phyloP scores from a whole-genome alignment of 305 asterid genomes.

The Caryopteris hybrid region DNA sequence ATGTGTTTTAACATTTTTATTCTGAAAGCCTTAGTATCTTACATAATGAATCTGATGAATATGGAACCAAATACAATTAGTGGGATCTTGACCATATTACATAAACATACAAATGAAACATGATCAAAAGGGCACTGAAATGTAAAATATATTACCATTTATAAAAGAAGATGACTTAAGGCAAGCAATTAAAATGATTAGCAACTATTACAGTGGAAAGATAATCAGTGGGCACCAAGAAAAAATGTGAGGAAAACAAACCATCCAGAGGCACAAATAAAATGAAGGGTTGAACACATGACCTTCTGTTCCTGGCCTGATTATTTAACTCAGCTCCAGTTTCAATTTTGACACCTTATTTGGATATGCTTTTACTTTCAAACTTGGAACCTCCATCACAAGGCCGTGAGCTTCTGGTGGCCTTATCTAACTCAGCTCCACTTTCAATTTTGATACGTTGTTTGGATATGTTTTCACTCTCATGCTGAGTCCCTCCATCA shows the following conservation, averaged over 20 bases:
- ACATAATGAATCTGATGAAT: background rate
- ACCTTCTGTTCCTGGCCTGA: background rate
- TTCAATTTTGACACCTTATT: background rate
- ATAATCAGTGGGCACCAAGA: background rate
- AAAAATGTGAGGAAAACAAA: background rate
- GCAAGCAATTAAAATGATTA: background rate
- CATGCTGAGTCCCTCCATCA: background rate
- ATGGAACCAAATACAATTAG: no score
- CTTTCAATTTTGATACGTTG: background rate
- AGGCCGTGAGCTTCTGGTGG: background rate
- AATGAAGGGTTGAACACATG: background rate
- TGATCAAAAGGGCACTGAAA: no score
- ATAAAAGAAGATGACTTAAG: background rate
- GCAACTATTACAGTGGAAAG: no score
- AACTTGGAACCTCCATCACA: background rate
- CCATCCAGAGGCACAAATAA: background rate
- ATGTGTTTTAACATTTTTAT: no score
- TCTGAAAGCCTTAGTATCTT: no score
- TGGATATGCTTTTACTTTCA: background rate
- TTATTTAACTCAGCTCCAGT: background rate
- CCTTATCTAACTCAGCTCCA: background rate
- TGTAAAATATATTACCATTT: no score
- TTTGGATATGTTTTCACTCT: background rate
- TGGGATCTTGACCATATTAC: no score
- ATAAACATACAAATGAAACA: no score